Percentiles rank a stretch among this genome's conserved stretches.
These are phyloP conservation scores for Ehretia macrophylla DNA, from an alignment of 257 asterid genomes.

Conservation along the genomic window DNA sequence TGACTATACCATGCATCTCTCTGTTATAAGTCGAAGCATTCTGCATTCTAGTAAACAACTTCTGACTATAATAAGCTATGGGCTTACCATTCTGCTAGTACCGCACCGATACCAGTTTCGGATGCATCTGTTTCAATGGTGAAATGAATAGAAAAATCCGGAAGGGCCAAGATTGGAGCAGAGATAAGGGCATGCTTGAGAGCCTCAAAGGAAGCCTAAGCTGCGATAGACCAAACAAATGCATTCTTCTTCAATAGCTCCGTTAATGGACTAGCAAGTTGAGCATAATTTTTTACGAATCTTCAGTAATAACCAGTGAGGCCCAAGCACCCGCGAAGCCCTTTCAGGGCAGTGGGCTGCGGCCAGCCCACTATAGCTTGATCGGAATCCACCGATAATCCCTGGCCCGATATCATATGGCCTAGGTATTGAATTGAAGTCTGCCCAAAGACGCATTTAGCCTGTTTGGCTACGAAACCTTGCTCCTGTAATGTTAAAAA, in stretches of 20 bases:
- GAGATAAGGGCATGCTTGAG: neutral
- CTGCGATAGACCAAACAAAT: neutral
- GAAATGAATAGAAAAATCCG: slow-evolving; percentile 1
- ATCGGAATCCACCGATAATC: no score
- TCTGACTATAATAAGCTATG: neutral
- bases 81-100: neutral
- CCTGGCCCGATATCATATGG: no score
- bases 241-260: neutral
- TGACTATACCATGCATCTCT: neutral
- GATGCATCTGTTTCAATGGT: slow-evolving; percentile 9
- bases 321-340: slow-evolving; percentile 6
- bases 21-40: neutral
- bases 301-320: neutral
- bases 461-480: no score
- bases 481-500: no score
- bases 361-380: neutral
- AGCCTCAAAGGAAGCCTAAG: neutral
- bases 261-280: neutral
- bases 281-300: neutral
- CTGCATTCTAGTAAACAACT: neutral
- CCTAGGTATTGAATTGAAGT: no score
- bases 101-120: neutral
- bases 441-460: no score
- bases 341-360: neutral
- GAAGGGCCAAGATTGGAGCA: slow-evolving; percentile 3